Percentiles rank a stretch among this genome's conserved stretches.
Evolutionary conservation across 192 early-diverging fungal species (phyloP).

Genomic region (Phycomyces nitens): DNA sequence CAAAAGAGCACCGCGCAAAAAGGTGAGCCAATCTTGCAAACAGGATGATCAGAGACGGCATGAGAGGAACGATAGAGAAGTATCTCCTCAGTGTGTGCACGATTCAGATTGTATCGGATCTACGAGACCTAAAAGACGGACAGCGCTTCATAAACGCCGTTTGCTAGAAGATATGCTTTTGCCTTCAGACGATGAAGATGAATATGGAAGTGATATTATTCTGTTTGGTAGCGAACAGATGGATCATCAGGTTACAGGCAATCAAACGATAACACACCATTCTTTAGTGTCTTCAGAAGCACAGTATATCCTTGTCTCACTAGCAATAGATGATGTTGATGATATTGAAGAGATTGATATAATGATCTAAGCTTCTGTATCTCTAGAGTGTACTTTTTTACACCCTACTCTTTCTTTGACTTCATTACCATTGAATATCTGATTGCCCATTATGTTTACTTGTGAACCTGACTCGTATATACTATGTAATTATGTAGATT

Average conservation of each 20-base stretch:
- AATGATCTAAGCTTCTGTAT: background rate
- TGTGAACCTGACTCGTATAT: no score
- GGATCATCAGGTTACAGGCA: slow-evolving; percentile 24
- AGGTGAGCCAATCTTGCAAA: no score
- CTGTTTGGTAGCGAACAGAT: slow-evolving; percentile 24
- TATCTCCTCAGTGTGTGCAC: background rate
- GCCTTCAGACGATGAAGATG: slow-evolving; percentile 11
- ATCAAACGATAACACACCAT: slow-evolving; percentile 23
- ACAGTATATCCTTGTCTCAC: background rate
- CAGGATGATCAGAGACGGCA: no score
- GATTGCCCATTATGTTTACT: no score
- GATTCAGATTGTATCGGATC: slow-evolving; percentile 8
- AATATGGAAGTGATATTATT: slow-evolving; percentile 1
- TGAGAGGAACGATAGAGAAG: background rate
- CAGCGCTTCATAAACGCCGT: slow-evolving; percentile 21
- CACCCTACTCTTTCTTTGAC: no score
- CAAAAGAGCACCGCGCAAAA: no score
- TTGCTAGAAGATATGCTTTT: slow-evolving; percentile 18
- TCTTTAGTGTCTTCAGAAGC: slow-evolving; percentile 1
- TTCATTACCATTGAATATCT: no score
- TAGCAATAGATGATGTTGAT: background rate
- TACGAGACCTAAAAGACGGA: slow-evolving; percentile 14
- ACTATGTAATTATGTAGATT: no score
- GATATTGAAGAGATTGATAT: slow-evolving; percentile 27
- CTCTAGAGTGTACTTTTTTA: no score